Evolutionary conservation across 2,329 filamentous ascomycete species (phyloP), one percentile per base, ranked within the genome.

Genomic region (Verticillium dahliae): DNA sequence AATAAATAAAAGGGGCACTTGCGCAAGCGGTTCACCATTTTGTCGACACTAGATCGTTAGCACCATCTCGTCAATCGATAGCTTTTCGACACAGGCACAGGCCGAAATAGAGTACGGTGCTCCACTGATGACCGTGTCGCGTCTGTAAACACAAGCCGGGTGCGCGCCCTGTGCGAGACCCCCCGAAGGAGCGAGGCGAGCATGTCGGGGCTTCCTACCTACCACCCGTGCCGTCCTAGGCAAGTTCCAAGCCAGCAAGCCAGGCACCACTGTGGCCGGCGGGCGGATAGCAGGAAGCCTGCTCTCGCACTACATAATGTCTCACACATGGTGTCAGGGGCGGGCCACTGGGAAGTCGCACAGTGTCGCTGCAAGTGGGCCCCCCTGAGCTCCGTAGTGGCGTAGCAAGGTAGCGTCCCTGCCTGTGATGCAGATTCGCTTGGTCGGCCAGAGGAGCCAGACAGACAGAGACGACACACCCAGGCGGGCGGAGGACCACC

Each of bases 301-400:
- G 45, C 18, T 50, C 45, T 10, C 45, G n/a, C 45, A 27, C 45
- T 50, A 50, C n/a, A 38, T 34, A 15, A 38, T 58, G 57, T 58
- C 57, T 58, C 57, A 58, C 57, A 58, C 57, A 58, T 58, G 57
- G 57, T 41, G 57, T 34, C 57, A 58, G 57, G 57, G 27, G 45
- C 57, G 57, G 39, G 55, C 55, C 55, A 57, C 34, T 57, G 55
- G 18, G 15, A 34, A 18, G 31, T 37, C 55, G 18, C 57, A 58
- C 57, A 58, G 57, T 58, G 57, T 41, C 39, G 22, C 57, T 50
- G 37, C 14, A 18, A 41, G 57, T 58, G 57, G 57, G 57, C 57
- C 37, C 35, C 35, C 35, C n/a, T 41, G 35, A 37, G 35, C 56
- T 38, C 38, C 57, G 38, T 45, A 18, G 55, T 37, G 55, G 33